phyloP scores from a whole-genome alignment of 2,329 filamentous ascomycete genomes.

The Cladophialophora yegresii region DNA sequence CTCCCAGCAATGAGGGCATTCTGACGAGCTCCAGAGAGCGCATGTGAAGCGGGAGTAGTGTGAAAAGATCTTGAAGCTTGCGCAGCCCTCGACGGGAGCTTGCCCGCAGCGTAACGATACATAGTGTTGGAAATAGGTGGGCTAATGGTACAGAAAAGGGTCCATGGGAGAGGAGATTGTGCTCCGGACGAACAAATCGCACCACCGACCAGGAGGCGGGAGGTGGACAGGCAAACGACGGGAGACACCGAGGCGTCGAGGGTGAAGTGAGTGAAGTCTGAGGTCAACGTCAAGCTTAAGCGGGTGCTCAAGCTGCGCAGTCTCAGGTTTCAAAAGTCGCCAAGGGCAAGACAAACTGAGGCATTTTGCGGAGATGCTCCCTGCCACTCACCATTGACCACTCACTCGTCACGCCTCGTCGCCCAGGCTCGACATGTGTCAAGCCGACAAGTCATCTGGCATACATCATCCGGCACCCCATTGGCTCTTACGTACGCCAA shows the following conservation, averaged over 20 bases:
- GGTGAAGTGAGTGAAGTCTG: conserved; percentile 1
- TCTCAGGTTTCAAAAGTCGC: background rate
- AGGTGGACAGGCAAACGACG: conserved; percentile 1
- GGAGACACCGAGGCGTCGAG: conserved; percentile 7
- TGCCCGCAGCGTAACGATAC: conserved; percentile 32
- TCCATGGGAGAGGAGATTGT: conserved; percentile 29
- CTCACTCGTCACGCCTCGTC: background rate
- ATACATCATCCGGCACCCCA: background rate
- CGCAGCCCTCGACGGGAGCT: conserved; percentile 28
- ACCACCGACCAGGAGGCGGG: conserved; percentile 22
- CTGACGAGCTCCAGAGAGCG: conserved; percentile 17
- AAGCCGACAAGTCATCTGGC: background rate
- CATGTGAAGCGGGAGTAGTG: conserved; percentile 18
- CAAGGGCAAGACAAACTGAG: conserved; percentile 3
- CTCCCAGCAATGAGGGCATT: conserved; percentile 41
- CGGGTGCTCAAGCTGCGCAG: background rate
- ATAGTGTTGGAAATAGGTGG: conserved; percentile 18
- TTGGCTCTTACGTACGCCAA: background rate
- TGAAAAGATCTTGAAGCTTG: conserved; percentile 27
- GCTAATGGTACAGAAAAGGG: conserved; percentile 31
- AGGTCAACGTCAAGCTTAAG: background rate
- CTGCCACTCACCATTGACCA: too few species aligned
- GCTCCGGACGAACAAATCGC: conserved; percentile 12
- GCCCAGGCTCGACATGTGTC: background rate
- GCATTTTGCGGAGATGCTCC: conserved; percentile 9